phyloP scores from a whole-genome alignment of 176 grass and related monocot genomes.

The Avena sativa region DNA sequence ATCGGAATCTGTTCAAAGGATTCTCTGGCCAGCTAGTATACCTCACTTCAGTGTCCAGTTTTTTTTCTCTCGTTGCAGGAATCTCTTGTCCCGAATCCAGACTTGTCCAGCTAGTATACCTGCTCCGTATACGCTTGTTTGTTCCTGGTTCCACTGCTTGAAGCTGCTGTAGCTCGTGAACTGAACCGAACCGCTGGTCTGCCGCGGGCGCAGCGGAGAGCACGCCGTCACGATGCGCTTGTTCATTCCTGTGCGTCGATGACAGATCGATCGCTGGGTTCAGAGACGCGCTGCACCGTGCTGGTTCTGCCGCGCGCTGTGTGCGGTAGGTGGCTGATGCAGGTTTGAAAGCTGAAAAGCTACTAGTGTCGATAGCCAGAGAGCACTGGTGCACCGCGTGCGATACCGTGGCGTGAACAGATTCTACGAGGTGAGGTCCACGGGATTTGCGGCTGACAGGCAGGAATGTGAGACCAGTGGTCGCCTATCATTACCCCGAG shows the following conservation, averaged over 20 bases:
- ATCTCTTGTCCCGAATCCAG: not conserved
- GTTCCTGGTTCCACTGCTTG: not conserved
- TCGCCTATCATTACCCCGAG: not conserved
- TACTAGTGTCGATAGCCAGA: too few species aligned
- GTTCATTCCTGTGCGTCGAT: not conserved
- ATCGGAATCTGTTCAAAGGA: not conserved
- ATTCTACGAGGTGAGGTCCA: not conserved
- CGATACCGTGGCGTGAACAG: not conserved
- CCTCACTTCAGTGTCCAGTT: not conserved
- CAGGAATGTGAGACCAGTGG: not conserved
- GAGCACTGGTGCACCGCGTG: too few species aligned
- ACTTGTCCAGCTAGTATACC: too few species aligned
- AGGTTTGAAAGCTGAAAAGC: not conserved
- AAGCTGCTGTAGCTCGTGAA: not conserved
- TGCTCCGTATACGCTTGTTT: too few species aligned
- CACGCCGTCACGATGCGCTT: too few species aligned
- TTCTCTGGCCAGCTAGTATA: not conserved
- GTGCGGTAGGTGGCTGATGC: not conserved
- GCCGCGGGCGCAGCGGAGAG: not conserved
- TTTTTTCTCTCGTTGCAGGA: not conserved
- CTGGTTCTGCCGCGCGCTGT: not conserved
- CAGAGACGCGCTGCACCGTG: not conserved
- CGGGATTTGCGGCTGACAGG: not conserved
- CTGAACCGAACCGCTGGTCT: not conserved
- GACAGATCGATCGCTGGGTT: conserved; percentile 46